Evolutionary conservation across 116 monocot genomes (phyloP), one percentile per base, ranked within the genome.

Genomic region (Iris pallida): DNA sequence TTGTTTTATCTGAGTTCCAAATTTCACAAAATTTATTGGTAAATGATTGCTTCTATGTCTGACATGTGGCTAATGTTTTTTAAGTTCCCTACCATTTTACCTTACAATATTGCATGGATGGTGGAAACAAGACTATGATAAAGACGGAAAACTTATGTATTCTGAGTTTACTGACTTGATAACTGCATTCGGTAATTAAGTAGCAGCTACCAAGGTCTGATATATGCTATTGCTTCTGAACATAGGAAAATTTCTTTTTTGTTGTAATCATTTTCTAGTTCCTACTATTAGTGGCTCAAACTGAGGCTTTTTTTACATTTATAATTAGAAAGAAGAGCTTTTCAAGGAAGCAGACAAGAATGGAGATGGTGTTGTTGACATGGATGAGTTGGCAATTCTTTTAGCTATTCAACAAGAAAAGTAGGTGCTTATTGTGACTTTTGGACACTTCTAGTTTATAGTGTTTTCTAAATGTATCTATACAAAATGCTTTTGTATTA

Each of bases 301-400:
- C 20, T 44, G 4, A 43, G 43, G 19, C 42, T 62, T 71, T 61
- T 54, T 65, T 16, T 57, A n/a, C 46, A 8, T 76, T 62, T 61
- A 16, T 63, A 16, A 47, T 68, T 76, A 96, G 96, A 87, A 75
- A 81, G 87, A 92, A 74, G 85, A 92, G 55, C 81, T 97, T 68
- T 97, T 97, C 80, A 92, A 80, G 54, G 72, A 80, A 85, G 97
- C 86, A 59, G 97, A 97, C 76, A 82, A 70, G 59, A 97, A 92
- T 73, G 76, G 78, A 17, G 97, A 97, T 82, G 93, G 87, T 55
- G 70, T 85, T 18, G 92, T 97, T 58, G 90, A 90, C 66, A 85
- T 92, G 76, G 93, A 92, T 80, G 97, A 97, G 70, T 73, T 97
- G 73, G 85, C 97, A 45, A 69, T 61, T 19, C 85, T 92, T 61